Conservation (phyloP, 495 filamentous ascomycete species). For the Hypomontagnella submonticulosa region DNA sequence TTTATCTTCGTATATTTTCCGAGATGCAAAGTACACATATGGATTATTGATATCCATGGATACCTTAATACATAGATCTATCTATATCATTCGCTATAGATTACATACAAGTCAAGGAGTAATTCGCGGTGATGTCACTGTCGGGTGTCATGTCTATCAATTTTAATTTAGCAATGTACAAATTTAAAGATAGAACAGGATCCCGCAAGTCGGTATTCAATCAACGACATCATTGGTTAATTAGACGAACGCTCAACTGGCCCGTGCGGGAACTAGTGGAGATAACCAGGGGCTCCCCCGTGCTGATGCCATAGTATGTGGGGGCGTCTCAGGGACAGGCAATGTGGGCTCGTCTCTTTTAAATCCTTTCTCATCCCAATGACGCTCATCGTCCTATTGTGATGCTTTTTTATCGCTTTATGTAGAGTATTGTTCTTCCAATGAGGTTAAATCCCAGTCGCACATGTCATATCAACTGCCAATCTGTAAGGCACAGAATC, state of each 20-base stretch:
- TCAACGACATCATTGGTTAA: too few relatives aligned
- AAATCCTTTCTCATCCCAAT: slow-evolving; percentile 22
- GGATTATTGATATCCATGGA: too few relatives aligned
- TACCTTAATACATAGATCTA: too few relatives aligned
- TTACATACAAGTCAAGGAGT: too few relatives aligned
- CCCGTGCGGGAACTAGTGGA: neutral
- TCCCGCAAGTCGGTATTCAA: too few relatives aligned
- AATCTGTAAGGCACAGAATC: too few relatives aligned
- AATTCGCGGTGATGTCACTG: slow-evolving; percentile 10
- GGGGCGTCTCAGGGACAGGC: too few relatives aligned
- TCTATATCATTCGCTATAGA: too few relatives aligned
- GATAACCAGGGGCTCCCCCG: neutral
- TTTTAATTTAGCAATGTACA: too few relatives aligned
- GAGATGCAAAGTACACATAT: too few relatives aligned
- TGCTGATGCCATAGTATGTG: too few relatives aligned
- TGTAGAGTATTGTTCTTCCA: neutral
- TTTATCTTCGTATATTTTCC: too few relatives aligned
- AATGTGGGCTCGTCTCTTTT: neutral
- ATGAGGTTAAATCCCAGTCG: neutral
- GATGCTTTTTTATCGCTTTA: neutral
- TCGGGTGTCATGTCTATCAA: neutral
- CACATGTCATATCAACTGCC: neutral
- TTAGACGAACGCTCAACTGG: neutral
- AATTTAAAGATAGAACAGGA: slow-evolving; percentile 16
- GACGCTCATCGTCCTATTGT: slow-evolving; percentile 10